Base-by-base conservation (phyloP, 2,329 filamentous ascomycete genomes). In the Phyllosticta paracitricarpa region DNA sequence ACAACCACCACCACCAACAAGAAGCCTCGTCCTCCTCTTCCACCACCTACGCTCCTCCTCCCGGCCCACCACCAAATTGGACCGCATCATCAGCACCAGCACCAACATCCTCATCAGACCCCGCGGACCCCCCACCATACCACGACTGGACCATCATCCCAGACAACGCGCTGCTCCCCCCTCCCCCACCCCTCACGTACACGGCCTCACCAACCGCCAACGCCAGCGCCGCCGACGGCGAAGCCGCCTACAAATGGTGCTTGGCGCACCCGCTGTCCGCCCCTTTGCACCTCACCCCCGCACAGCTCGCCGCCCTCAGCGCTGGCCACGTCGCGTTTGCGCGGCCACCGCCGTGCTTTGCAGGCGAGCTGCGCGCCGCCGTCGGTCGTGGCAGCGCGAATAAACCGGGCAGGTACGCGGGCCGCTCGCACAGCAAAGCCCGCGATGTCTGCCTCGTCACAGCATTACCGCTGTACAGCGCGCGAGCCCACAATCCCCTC, bases 81-180 rank as follows among this genome's bases (percentile, higher is more conserved):
- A 65, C 66, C 25, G 51, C 28, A 55, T 7, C 30, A 28, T 17
- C 68, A 71, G 52, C 56, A 61, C 22, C 61, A 67, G 68, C 7
- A 70, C 65, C 58, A 73, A 68, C 56, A 66, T 66, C 66, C 68
- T 3, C 66, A 68, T 60, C 71, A 70, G 60, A 73, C 69, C 12
- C 71, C 71, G 25, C 70, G 61, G 68, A 74, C 25, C 82, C 82
- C 14, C 82, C 82, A 19, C 79, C 81, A 26, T 84, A 84, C 66
- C 87, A 91, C 70, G 84, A 89, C 73, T 91, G 89, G 89, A 79
- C 81, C 6, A 82, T 85, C 2, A 86, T 91, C 1, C 87, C 88
- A 0, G 88, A 91, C 71, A 90, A 84, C 1, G 79, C 87, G 0
- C 79, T 89, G 9, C 83, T 91, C 53, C 88, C 88, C 1, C 88